Conservation (phyloP, 106 monocot species). For the Phalaenopsis aphrodite region DNA sequence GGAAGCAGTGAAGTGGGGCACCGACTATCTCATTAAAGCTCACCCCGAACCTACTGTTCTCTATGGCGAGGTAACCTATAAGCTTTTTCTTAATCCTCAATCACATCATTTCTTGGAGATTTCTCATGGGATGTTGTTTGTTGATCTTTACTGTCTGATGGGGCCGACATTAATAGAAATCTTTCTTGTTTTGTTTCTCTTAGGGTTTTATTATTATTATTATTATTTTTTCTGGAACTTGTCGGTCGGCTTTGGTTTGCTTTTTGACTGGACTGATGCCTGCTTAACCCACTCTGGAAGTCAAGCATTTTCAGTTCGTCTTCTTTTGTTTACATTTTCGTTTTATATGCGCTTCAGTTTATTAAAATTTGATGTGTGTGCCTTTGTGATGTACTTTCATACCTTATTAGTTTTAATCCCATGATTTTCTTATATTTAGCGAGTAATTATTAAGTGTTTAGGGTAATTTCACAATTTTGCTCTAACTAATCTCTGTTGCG, state of each 20-base stretch:
- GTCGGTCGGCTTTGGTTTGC: neutral
- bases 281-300: neutral
- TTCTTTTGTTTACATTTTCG: neutral
- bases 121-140: neutral
- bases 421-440: no score
- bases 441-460: no score
- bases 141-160: neutral
- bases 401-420: no score
- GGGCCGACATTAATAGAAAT: neutral
- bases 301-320: neutral
- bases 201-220: no score
- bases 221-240: neutral
- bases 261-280: neutral
- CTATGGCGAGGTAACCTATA: constrained; percentile 58
- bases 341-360: neutral
- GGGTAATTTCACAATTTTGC: no score
- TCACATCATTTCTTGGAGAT: neutral
- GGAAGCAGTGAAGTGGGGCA: constrained; percentile 94
- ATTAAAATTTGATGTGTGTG: neutral
- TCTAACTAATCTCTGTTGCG: no score
- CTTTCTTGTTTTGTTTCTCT: neutral
- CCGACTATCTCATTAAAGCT: constrained; percentile 91
- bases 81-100: neutral
- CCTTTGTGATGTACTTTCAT: neutral
- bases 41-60: constrained; percentile 89